A percentile compares a stretch with the other conserved stretches of the same genome.
Conservation (phyloP, 2,329 filamentous ascomycete genomes). For the Cercospora berteroae region DNA sequence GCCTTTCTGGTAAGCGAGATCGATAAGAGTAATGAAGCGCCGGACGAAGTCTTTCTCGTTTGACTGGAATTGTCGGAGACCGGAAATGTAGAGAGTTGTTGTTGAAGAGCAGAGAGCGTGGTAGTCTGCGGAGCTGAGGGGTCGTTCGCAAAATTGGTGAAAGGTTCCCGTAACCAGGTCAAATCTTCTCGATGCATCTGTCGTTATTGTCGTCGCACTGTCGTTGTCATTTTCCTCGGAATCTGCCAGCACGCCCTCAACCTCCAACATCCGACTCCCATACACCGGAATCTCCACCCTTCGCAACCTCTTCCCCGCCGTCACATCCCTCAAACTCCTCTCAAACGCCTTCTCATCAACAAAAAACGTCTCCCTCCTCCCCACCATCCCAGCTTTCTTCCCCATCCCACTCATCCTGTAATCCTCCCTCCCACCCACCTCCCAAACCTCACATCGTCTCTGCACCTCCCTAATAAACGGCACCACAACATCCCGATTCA, state of each 20-base stretch:
- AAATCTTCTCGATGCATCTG: slow-evolving; percentile 3
- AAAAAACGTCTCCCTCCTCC: slow-evolving; percentile 24
- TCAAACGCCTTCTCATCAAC: slow-evolving; percentile 15
- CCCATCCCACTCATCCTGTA: slow-evolving; percentile 53
- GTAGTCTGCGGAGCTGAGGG: slow-evolving; percentile 74
- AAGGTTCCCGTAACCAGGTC: slow-evolving; percentile 56
- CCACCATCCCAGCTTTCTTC: slow-evolving; percentile 15
- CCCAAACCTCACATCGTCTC: slow-evolving; percentile 74
- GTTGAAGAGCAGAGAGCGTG: slow-evolving; percentile 57
- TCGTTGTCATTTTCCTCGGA: background rate
- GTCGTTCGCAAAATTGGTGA: slow-evolving; percentile 58
- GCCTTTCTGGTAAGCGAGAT: slow-evolving; percentile 72
- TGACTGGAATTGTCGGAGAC: slow-evolving; percentile 21
- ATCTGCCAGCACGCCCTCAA: slow-evolving; percentile 18
- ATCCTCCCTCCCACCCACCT: slow-evolving; percentile 70
- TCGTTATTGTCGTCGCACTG: background rate
- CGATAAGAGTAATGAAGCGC: slow-evolving; percentile 73
- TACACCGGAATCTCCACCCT: slow-evolving; percentile 24
- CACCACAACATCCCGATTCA: slow-evolving; percentile 51
- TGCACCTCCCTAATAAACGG: slow-evolving; percentile 70
- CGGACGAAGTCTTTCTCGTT: slow-evolving; percentile 56
- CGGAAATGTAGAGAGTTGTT: slow-evolving; percentile 24
- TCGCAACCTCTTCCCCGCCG: slow-evolving; percentile 5
- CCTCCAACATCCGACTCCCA: slow-evolving; percentile 24
- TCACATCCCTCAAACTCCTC: slow-evolving; percentile 7